These are phyloP conservation scores for Pseudonitzschia multiseries DNA, from an alignment of 108 stramenopile species.

Conservation along the genomic window DNA sequence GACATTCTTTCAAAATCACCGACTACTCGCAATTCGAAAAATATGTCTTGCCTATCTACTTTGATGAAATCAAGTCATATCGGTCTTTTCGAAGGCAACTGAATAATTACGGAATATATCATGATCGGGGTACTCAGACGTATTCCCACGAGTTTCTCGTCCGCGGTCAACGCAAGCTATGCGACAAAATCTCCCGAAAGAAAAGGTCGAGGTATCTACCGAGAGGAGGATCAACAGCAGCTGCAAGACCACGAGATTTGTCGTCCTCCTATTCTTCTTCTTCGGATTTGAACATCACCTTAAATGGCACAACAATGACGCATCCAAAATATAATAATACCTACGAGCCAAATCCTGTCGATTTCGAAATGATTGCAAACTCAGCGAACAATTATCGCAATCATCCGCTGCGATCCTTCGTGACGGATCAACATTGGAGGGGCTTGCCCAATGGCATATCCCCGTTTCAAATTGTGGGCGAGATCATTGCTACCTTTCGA, in stretches of 20 bases:
- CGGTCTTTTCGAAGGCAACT: constrained; percentile 88
- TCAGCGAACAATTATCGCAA: neutral
- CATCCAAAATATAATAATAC: neutral
- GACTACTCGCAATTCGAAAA: constrained; percentile 58
- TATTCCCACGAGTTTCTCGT: constrained; percentile 6
- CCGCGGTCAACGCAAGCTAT: neutral
- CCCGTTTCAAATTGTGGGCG: neutral
- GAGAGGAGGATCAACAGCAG: neutral
- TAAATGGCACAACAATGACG: neutral
- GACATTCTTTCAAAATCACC: constrained; percentile 67
- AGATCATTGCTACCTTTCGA: constrained; percentile 6
- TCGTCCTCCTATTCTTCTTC: neutral
- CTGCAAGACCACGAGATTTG: neutral
- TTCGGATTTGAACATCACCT: neutral
- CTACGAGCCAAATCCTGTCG: neutral
- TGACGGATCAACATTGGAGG: constrained; percentile 1
- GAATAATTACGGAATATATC: constrained; percentile 74
- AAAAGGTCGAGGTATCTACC: neutral
- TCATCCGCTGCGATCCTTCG: neutral
- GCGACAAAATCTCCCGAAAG: neutral
- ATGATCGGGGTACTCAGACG: constrained; percentile 6
- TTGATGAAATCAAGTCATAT: constrained; percentile 65
- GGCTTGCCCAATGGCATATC: neutral
- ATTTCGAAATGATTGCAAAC: neutral
- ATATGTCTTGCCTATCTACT: constrained; percentile 44